Evolutionary conservation across 495 filamentous ascomycete genomes (phyloP).

Genomic region (Xylaria palmicola): DNA sequence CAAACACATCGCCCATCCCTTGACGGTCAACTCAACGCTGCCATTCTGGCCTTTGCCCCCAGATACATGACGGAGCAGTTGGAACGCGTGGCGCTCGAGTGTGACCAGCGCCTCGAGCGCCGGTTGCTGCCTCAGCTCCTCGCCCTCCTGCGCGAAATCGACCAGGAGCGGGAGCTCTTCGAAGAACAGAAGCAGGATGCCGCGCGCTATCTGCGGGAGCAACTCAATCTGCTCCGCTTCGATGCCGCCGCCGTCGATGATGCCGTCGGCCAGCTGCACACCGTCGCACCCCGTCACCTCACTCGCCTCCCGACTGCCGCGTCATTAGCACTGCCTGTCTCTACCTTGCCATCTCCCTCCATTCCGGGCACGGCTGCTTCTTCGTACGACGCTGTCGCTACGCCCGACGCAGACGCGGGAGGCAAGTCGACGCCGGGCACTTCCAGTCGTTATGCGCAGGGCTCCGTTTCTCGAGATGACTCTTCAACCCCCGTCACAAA

Average conservation of each 20-base stretch:
- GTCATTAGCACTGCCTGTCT: slow-evolving; percentile 19
- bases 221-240: slow-evolving; percentile 22
- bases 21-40: slow-evolving; percentile 21
- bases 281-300: slow-evolving; percentile 23
- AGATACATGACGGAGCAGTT: slow-evolving; percentile 28
- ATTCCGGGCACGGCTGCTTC: neutral
- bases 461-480: neutral
- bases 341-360: slow-evolving; percentile 19
- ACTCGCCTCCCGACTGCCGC: slow-evolving; percentile 26
- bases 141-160: slow-evolving; percentile 25
- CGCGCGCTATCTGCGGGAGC: slow-evolving; percentile 20
- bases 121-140: slow-evolving; percentile 26
- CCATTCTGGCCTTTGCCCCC: slow-evolving; percentile 27
- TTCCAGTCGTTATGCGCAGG: neutral
- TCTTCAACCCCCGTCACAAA: neutral
- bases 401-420: neutral
- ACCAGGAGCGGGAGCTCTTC: slow-evolving; percentile 26
- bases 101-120: slow-evolving; percentile 28
- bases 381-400: neutral
- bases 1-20: slow-evolving; percentile 18
- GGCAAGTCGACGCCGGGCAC: neutral
- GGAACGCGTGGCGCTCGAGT: slow-evolving; percentile 24
- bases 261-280: slow-evolving; percentile 20
- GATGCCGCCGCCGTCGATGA: slow-evolving; percentile 23
- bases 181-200: slow-evolving; percentile 26